Evolutionary conservation across 768 basidiomycete genomes (phyloP).

Genomic region (Psilocybe tampanensis): DNA sequence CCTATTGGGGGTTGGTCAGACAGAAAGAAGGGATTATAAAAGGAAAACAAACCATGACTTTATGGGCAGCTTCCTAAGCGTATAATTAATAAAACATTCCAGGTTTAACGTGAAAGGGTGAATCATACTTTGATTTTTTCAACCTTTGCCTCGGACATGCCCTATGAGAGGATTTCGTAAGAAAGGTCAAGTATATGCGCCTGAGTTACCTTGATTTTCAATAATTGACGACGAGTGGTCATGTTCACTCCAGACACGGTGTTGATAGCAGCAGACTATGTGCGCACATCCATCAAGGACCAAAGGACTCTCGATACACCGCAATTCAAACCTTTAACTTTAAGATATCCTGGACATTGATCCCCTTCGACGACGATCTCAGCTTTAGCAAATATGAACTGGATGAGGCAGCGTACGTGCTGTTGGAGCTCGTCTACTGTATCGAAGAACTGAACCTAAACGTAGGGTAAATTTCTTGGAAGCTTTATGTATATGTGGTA

Average conservation of each 20-base stretch:
- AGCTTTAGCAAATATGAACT: conserved; percentile 15
- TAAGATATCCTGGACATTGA: conserved; percentile 92
- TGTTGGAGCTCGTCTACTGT: conserved; percentile 85
- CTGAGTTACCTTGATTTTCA: conserved; percentile 84
- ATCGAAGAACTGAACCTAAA: conserved; percentile 67
- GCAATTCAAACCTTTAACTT: conserved; percentile 74
- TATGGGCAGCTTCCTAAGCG: conserved; percentile 85
- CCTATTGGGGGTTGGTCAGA: conserved; percentile 44
- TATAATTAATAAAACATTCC: neutral
- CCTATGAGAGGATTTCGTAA: conserved; percentile 45
- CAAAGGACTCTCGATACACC: conserved; percentile 8
- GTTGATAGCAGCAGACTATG: conserved; percentile 76
- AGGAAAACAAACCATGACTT: conserved; percentile 62
- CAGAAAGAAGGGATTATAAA: neutral
- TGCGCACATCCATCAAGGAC: neutral
- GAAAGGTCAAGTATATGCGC: conserved; percentile 20
- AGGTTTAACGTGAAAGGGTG: too few relatives aligned
- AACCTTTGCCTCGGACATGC: conserved; percentile 96
- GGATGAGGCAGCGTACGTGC: conserved; percentile 49
- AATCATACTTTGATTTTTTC: conserved; percentile 86
- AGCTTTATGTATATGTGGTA: neutral
- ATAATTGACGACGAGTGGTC: conserved; percentile 86
- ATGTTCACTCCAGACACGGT: conserved; percentile 88
- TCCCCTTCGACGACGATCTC: conserved; percentile 58
- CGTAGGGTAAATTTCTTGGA: neutral